Conservation (phyloP, 2,329 filamentous ascomycete species). For the Escovopsis sp. region DNA sequence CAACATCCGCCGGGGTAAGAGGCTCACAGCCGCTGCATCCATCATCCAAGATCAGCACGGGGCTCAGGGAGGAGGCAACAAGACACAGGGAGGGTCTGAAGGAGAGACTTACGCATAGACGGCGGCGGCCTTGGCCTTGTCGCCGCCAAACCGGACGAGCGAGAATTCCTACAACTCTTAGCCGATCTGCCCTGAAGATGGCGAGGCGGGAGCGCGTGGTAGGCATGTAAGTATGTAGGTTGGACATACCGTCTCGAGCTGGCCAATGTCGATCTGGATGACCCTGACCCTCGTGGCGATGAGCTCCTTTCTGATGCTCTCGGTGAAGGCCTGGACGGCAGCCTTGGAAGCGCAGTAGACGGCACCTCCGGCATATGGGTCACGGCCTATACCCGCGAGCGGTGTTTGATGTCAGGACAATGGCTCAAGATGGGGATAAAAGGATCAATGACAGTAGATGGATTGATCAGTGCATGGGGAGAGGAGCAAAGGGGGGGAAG, state of each 20-base stretch:
- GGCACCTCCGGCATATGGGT: slow-evolving; percentile 69
- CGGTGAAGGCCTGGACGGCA: slow-evolving; percentile 72
- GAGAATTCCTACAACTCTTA: slow-evolving; percentile 54
- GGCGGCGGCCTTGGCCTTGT: slow-evolving; percentile 77
- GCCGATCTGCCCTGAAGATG: background rate
- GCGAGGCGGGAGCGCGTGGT: background rate
- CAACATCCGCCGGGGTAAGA: slow-evolving; percentile 79
- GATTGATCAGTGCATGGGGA: background rate
- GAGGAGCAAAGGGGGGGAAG: too few species aligned
- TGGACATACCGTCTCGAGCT: slow-evolving; percentile 64
- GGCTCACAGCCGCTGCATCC: slow-evolving; percentile 54
- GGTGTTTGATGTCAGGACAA: too few species aligned
- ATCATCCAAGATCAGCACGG: too few species aligned
- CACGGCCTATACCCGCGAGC: slow-evolving; percentile 37
- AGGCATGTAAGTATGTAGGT: background rate
- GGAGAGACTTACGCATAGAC: slow-evolving; percentile 58
- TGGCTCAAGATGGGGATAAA: too few species aligned
- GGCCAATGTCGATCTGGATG: slow-evolving; percentile 81
- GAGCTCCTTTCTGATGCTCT: slow-evolving; percentile 68
- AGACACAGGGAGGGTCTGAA: background rate
- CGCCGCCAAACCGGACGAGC: slow-evolving; percentile 74
- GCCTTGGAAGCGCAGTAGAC: slow-evolving; percentile 94
- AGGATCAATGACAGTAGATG: too few species aligned
- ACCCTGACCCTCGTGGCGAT: slow-evolving; percentile 67
- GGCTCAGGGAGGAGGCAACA: too few species aligned